Conservation (phyloP, 2,329 filamentous ascomycete genomes). For the Diplodia sapinea region DNA sequence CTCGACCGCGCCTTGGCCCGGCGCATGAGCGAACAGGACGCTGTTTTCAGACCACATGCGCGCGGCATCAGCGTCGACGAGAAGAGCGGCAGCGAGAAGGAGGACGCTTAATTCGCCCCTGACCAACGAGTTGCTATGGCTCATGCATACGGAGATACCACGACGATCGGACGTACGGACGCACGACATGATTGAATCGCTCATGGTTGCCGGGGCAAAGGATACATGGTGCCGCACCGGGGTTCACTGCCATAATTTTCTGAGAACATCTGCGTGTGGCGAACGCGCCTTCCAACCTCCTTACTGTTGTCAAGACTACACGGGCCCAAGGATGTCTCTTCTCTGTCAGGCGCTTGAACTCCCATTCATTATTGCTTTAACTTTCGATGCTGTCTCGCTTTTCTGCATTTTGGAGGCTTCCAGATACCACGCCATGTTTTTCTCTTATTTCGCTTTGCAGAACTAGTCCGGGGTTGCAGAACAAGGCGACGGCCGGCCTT, state of each 20-base stretch:
- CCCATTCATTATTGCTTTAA: slow-evolving; percentile 11
- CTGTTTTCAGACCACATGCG: slow-evolving; percentile 66
- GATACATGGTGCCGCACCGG: neutral
- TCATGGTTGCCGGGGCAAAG: neutral
- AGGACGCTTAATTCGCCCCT: slow-evolving; percentile 21
- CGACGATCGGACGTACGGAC: slow-evolving; percentile 2
- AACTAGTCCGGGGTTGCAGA: slow-evolving; percentile 11
- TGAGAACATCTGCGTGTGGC: slow-evolving; percentile 1
- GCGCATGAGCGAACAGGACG: slow-evolving; percentile 87
- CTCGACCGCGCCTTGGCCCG: slow-evolving; percentile 85
- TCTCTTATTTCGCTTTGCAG: slow-evolving; percentile 15
- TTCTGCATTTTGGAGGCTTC: slow-evolving; percentile 22
- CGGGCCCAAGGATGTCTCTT: slow-evolving; percentile 4
- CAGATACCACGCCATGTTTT: slow-evolving; percentile 28
- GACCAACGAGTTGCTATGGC: neutral
- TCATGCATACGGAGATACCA: slow-evolving; percentile 6
- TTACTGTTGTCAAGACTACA: neutral
- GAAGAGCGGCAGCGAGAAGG: slow-evolving; percentile 31
- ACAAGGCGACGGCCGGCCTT: slow-evolving; percentile 3
- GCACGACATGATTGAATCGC: slow-evolving; percentile 15
- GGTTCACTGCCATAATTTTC: neutral
- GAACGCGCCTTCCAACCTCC: slow-evolving; percentile 8
- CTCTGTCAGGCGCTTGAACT: neutral
- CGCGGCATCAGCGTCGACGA: slow-evolving; percentile 29
- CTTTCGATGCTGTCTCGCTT: neutral